These are phyloP conservation scores for Candida neerlandica DNA, from an alignment of 1,139 yeast genomes.

Conservation along the genomic window DNA sequence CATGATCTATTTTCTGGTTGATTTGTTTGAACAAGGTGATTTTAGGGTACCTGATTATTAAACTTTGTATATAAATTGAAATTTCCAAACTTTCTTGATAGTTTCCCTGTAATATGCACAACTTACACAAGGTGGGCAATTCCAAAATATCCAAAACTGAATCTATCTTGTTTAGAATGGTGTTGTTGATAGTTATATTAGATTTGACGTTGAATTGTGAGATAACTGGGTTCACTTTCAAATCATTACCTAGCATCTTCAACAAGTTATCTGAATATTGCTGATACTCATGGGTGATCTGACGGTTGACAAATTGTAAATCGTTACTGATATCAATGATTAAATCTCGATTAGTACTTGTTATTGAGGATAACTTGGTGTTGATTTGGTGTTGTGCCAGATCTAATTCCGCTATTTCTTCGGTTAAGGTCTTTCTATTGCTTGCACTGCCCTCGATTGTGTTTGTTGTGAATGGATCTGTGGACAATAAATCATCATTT, in stretches of 20 bases:
- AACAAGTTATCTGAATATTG: slow-evolving; percentile 25
- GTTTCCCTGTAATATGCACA: slow-evolving; percentile 86
- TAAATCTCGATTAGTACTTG: slow-evolving; percentile 42
- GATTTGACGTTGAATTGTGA: slow-evolving; percentile 1
- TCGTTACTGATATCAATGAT: slow-evolving; percentile 43
- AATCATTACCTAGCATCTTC: slow-evolving; percentile 23
- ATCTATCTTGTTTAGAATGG: slow-evolving; percentile 64
- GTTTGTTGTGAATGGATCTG: slow-evolving; percentile 33
- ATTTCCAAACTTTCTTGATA: slow-evolving; percentile 88
- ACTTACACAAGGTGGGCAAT: slow-evolving; percentile 75
- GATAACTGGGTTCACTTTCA: slow-evolving; percentile 17
- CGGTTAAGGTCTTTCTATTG: slow-evolving; percentile 34
- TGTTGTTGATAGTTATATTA: slow-evolving; percentile 29
- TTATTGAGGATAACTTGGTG: slow-evolving; percentile 32
- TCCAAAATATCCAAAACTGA: slow-evolving; percentile 77
- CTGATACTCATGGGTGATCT: slow-evolving; percentile 25
- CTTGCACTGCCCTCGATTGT: slow-evolving; percentile 6
- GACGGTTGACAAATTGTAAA: slow-evolving; percentile 26
- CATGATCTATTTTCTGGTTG: slow-evolving; percentile 54
- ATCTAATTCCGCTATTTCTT: slow-evolving; percentile 52
- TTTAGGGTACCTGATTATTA: slow-evolving; percentile 69
- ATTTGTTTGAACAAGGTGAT: slow-evolving; percentile 60
- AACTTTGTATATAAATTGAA: slow-evolving; percentile 67
- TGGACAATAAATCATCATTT: slow-evolving; percentile 45
- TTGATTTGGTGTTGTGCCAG: slow-evolving; percentile 33